Conservation (phyloP, 202 grass and related monocot species). For the Eragrostis tef region DNA sequence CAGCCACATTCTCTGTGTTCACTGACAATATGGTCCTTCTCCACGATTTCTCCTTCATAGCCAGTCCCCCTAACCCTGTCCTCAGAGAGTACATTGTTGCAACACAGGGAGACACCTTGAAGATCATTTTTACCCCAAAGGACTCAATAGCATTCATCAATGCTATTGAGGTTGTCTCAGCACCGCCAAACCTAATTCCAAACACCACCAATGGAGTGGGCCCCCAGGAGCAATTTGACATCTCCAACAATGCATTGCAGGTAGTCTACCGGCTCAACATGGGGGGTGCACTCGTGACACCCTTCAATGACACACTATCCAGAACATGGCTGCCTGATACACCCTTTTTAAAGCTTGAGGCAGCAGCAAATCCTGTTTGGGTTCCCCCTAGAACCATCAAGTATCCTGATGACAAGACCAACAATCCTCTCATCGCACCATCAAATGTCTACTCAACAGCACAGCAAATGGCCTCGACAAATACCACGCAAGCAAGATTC, state of each 20-base stretch:
- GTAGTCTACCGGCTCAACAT: constrained; percentile 78
- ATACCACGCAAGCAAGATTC: constrained; percentile 64
- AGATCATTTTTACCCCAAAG: constrained; percentile 68
- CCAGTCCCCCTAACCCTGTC: constrained; percentile 53
- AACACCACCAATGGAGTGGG: constrained; percentile 58
- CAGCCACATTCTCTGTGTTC: constrained; percentile 70
- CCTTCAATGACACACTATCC: constrained; percentile 70
- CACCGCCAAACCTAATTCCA: constrained; percentile 64
- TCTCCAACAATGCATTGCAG: constrained; percentile 72
- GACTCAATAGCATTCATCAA: constrained; percentile 79
- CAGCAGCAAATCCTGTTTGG: constrained; percentile 53
- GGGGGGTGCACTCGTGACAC: constrained; percentile 65
- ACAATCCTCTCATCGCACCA: constrained; percentile 69
- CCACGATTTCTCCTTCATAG: constrained; percentile 78
- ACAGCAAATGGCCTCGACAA: constrained; percentile 61
- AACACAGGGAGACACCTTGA: constrained; percentile 60
- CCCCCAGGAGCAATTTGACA: constrained; percentile 58
- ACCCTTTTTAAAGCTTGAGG: constrained; percentile 64
- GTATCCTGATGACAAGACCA: constrained; percentile 64
- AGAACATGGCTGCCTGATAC: constrained; percentile 73
- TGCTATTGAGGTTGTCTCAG: constrained; percentile 79
- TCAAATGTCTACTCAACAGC: constrained; percentile 66
- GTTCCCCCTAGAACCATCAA: constrained; percentile 68
- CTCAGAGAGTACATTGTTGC: constrained; percentile 70
- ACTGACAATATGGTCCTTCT: constrained; percentile 81